Base-by-base conservation (phyloP, 176 grass and related monocot species). In the Oryza glumipatula region DNA sequence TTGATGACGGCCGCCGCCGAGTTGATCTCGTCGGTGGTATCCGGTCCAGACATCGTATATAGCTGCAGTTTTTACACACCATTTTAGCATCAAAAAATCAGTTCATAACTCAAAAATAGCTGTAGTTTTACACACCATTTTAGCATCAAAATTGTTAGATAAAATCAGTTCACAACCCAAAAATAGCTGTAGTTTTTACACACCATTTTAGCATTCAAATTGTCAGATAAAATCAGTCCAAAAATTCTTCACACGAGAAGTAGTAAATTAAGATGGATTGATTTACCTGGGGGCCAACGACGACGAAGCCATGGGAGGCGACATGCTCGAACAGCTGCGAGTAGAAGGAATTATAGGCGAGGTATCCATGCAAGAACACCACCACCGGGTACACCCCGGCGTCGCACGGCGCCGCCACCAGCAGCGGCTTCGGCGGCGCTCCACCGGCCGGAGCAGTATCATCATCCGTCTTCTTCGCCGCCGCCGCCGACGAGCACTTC, bases 261-360 rank as follows among this genome's bases (percentile, higher is more conserved):
- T 3, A 0, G 36, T 4, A 38, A 38, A 38, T 32, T 32, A 32
- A 32, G 30, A 32, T 32, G 6, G 26, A 19, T 39, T 58, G 19
- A 14, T 7, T 46, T 15, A 97, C 95, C 92, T 94, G 95, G 4
- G 92, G 92, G 6, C 17, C 88, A 48, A 98, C 14, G 66, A 90
- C 79, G 74, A 95, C 73, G 84, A 91, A 98, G 23, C 95, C 95
- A 77, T 98, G 90, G 86, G 95, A 98, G 38, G 95, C 92, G 2
- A 98, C 76, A 66, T 93, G 95, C 36, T 77, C 74, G 38, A 93
- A 68, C 12, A 95, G 87, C 90, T 95, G 92, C 23, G 95, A 98
- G 73, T 98, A 98, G 95, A 98, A 98, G 65, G 87, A 91, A 70
- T 98, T 98, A 61, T 49, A 28, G 12, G 73, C 72, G 38, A 98